phyloP scores from a whole-genome alignment of 129 eudicot species.

The Chrysanthemum lavandulifolium region DNA sequence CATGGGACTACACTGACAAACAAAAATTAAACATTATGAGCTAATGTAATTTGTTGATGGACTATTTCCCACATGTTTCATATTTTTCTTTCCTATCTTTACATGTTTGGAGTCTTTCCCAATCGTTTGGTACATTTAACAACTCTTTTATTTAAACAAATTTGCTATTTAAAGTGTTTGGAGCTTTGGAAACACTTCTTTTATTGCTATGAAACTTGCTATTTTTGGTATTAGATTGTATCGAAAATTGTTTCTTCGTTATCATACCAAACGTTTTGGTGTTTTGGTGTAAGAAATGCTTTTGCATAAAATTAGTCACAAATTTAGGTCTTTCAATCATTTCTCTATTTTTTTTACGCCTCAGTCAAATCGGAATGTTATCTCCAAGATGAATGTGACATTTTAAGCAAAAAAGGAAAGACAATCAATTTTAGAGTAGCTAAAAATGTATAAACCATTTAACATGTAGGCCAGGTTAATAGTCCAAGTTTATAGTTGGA shows the following conservation, averaged over 20 bases:
- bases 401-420: too few species aligned
- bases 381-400: too few species aligned
- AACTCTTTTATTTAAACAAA: neutral
- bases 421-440: neutral
- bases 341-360: too few species aligned
- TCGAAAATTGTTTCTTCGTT: constrained; percentile 18
- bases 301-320: too few species aligned
- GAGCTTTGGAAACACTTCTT: constrained; percentile 20
- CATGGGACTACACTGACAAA: too few species aligned
- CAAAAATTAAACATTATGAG: neutral
- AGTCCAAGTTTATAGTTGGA: constrained; percentile 5
- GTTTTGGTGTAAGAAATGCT: neutral
- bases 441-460: neutral
- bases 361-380: too few species aligned
- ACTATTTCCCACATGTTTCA: neutral
- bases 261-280: constrained; percentile 17
- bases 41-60: neutral
- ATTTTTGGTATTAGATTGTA: constrained; percentile 15
- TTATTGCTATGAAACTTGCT: constrained; percentile 23
- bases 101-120: constrained; percentile 22
- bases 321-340: too few species aligned
- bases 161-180: constrained; percentile 29
- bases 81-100: constrained; percentile 3
- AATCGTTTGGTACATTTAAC: constrained; percentile 14
- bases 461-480: constrained; percentile 22